Percentiles rank a stretch among this genome's conserved stretches.
phyloP scores from a whole-genome alignment of 257 asterid species.

The Nicotiana undulata region DNA sequence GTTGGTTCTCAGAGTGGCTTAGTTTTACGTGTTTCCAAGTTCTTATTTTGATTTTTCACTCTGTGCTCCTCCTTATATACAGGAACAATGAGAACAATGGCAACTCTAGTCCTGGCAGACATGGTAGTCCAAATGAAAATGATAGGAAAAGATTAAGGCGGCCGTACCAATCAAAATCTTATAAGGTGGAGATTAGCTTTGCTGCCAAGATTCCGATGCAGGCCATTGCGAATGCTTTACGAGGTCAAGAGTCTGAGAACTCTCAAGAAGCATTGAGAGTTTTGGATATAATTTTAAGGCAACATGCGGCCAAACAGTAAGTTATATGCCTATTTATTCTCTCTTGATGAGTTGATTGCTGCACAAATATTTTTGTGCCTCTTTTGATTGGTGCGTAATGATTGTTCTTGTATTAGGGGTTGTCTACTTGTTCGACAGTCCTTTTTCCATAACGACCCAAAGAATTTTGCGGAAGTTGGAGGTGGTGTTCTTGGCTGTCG shows the following conservation, averaged over 20 bases:
- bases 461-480: conserved; percentile 68
- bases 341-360: not conserved
- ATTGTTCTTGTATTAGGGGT: conserved; percentile 43
- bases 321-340: conserved; percentile 15
- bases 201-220: conserved; percentile 88
- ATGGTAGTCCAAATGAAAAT: conserved; percentile 42
- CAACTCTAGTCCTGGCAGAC: conserved; percentile 59
- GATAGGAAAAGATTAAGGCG: conserved; percentile 67
- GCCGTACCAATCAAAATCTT: conserved; percentile 63
- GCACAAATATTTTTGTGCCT: not conserved
- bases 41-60: not conserved
- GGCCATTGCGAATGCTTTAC: conserved; percentile 77
- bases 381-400: not conserved
- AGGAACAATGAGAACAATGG: conserved; percentile 80
- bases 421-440: conserved; percentile 85
- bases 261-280: conserved; percentile 79
- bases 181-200: conserved; percentile 72
- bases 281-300: conserved; percentile 83
- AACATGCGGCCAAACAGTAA: conserved; percentile 95
- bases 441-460: conserved; percentile 67
- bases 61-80: not conserved
- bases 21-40: not conserved
- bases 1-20: conserved; percentile 21
- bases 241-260: conserved; percentile 85
- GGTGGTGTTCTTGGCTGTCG: conserved; percentile 91